Base-by-base conservation (phyloP, 2,329 filamentous ascomycete species). In the Xylaria sp. region DNA sequence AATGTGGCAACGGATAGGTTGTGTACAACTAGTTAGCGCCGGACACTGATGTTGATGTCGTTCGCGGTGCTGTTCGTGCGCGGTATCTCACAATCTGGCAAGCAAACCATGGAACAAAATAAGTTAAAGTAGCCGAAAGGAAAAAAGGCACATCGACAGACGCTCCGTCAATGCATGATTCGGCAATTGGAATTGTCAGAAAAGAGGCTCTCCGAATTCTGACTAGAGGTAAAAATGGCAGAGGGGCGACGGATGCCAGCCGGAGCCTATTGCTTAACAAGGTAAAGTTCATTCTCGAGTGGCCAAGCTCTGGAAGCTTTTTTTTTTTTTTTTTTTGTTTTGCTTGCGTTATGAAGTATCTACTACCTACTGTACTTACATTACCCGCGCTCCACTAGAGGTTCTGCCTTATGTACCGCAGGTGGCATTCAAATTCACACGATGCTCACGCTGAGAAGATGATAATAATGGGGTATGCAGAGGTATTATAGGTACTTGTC, bases 281-380 rank as follows among this genome's bases (percentile, higher is more conserved):
- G 54, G 48, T 34, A 53, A 61, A 57, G 58, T 14, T 45, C 45
- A 21, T n/a, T 53, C 47, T 12, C 32, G 24, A 17, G n/a, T 47
- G 5, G 64, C 58, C 53, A n/a, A 5, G 57, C 34, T 65, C 57
- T 65, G 32, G 57, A 57, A 51, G 42, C 42, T 21, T 53, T 59
- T 39, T 14, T 27, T n/a, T n/a, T n/a, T 11, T 47, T 42, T 21
- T 4, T 34, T n/a, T 24, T 6, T 45, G 7, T 7, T 34, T 4
- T 51, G 57, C 24, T 27, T 19, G 11, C 8, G 7, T 7, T 8
- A 36, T 1, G 34, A 1, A 36, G 34, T 11, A 36, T 11, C 34
- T 36, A 11, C 34, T 7, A 3, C 2, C 34, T 36, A 7, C 34
- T 36, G 34, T 36, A 27, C 24, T 27, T 27, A 36, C 34, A 36